Evolutionary conservation across 192 early-diverging fungal genomes (phyloP), one percentile per base, ranked within the genome.

Genomic region (Chytriomyces hyalinus): DNA sequence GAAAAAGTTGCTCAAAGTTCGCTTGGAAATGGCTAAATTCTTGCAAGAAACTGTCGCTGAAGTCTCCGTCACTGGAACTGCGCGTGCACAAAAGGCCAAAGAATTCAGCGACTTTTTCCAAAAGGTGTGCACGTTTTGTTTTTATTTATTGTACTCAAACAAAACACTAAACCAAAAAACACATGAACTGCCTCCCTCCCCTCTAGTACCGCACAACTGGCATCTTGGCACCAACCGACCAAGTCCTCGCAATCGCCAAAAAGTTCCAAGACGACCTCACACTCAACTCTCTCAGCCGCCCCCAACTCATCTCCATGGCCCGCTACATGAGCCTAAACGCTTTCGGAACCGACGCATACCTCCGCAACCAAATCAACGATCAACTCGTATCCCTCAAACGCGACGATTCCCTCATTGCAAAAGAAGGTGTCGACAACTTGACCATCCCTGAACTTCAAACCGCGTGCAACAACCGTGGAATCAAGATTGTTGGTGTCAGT

Each of bases 311-410:
- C 47, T 92, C 91, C 82, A 96, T 98, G 91, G 93, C 93, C 78
- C 91, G 93, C 67, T 98, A 94, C 87, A 95, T 98, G 95, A 92
- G 92, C 73, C 88, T 97, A 70, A 96, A 95, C 65, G 92, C 94
- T n/a, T 98, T 97, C 82, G 97, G 97, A 49, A 96, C 95, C n/a
- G 97, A 98, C 84, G 92, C 94, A 65, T 96, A 94, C 80, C 89
- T 98, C 70, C 91, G 94, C 70, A 93, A 94, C 85, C 94, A 94
- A 82, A 95, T 98, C 78, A 91, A 95, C 24, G 91, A 92, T 73
- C 89, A 92, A 70, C 93, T 97, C 90, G 85, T 86, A 49, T 90
- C 93, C 64, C 92, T 98, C 72, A 90, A 94, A 61, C 87, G 90
- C 11, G 97, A 98, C 86, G 97, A 98, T 79, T 84, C 91, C 84